A percentile compares a stretch with the other conserved stretches of the same genome.
phyloP scores from a whole-genome alignment of 2,329 filamentous ascomycete species.

The Coniella vitis region DNA sequence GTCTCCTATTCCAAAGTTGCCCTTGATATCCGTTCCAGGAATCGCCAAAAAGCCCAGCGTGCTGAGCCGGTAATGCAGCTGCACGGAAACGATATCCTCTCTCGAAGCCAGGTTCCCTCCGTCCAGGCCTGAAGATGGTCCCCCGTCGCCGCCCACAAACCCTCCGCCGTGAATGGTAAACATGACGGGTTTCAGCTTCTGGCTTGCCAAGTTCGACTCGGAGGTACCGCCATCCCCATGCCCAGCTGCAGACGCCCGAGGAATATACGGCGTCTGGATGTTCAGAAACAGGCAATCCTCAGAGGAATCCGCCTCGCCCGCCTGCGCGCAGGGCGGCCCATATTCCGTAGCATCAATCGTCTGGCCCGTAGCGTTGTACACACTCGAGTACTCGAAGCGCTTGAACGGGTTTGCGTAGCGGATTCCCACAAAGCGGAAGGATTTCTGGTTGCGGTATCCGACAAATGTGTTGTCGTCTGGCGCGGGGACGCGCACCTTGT shows the following conservation, averaged over 20 bases:
- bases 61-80: constrained; percentile 42
- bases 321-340: constrained; percentile 36
- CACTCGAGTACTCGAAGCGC: constrained; percentile 30
- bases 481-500: constrained; percentile 1
- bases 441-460: constrained; percentile 47
- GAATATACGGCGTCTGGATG: constrained; percentile 38
- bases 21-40: constrained; percentile 41
- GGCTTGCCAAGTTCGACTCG: too few relatives aligned
- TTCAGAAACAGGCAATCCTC: constrained; percentile 45
- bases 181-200: constrained; percentile 38
- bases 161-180: constrained; percentile 48
- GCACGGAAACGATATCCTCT: constrained; percentile 43
- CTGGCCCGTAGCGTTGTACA: constrained; percentile 37
- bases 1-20: constrained; percentile 46
- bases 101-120: constrained; percentile 41
- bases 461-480: constrained; percentile 36
- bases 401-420: constrained; percentile 9
- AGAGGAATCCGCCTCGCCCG: constrained; percentile 22
- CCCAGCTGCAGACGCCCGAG: constrained; percentile 14
- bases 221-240: too few relatives aligned
- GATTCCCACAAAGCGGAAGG: constrained; percentile 27
- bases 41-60: constrained; percentile 45
- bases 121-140: constrained; percentile 23
- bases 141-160: constrained; percentile 34
- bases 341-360: constrained; percentile 39